A percentile compares a stretch with the other conserved stretches of the same genome.
Evolutionary conservation across 2,329 filamentous ascomycete genomes (phyloP).

Genomic region (Ophiosphaerella herpotricha): DNA sequence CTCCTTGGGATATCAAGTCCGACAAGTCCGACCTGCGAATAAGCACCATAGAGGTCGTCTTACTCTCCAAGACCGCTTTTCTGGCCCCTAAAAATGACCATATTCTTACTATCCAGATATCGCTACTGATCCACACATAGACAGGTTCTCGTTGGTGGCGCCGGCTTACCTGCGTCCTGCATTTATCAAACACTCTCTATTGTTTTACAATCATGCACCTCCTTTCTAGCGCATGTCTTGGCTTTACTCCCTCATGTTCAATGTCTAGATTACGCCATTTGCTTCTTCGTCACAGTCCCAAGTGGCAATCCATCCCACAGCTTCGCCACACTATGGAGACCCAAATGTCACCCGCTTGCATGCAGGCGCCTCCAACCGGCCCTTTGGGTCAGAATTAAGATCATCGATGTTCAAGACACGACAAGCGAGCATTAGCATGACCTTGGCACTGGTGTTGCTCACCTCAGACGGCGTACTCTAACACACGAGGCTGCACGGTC

Average conservation of each 20-base stretch:
- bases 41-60: too few species aligned
- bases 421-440: not conserved
- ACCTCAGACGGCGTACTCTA: not conserved
- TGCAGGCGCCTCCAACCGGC: not conserved
- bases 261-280: too few species aligned
- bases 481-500: not conserved
- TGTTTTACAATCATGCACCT: not conserved
- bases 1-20: too few species aligned
- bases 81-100: not conserved
- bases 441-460: not conserved
- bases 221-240: not conserved
- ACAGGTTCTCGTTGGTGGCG: not conserved
- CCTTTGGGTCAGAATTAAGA: constrained; percentile 4
- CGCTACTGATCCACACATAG: not conserved
- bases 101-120: not conserved
- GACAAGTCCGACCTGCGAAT: too few species aligned
- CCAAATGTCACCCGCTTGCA: not conserved
- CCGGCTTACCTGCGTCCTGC: not conserved
- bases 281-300: not conserved
- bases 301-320: not conserved
- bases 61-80: too few species aligned
- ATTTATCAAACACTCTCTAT: not conserved
- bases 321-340: not conserved
- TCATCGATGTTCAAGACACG: not conserved
- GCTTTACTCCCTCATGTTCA: too few species aligned